These are phyloP conservation scores for Zasmidium angulare DNA, from an alignment of 2,329 filamentous ascomycete genomes.

Conservation along the genomic window DNA sequence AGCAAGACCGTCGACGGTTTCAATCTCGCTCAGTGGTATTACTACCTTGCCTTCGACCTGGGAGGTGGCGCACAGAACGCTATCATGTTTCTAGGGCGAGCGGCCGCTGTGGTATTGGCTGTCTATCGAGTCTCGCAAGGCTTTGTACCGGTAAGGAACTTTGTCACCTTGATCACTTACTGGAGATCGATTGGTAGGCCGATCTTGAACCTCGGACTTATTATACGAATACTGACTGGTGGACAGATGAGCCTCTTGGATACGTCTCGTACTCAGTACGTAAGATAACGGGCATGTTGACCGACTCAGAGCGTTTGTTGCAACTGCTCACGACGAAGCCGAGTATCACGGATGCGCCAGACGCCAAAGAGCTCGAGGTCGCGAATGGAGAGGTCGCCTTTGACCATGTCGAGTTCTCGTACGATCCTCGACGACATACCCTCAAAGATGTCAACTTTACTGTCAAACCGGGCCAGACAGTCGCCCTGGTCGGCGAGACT, in stretches of 20 bases:
- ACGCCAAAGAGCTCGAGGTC: slow-evolving; percentile 47
- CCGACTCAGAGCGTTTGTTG: slow-evolving; percentile 64
- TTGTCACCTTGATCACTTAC: slow-evolving; percentile 66
- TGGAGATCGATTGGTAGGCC: slow-evolving; percentile 57
- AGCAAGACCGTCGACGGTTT: slow-evolving; percentile 39
- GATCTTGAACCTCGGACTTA: too few species aligned
- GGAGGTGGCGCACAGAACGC: slow-evolving; percentile 46
- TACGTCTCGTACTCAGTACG: slow-evolving; percentile 52
- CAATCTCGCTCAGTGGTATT: slow-evolving; percentile 31
- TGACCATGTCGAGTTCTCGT: slow-evolving; percentile 56
- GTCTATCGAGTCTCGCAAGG: slow-evolving; percentile 54
- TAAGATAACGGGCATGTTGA: slow-evolving; percentile 53
- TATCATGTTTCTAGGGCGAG: slow-evolving; percentile 50
- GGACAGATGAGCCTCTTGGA: slow-evolving; percentile 51
- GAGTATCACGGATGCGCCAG: slow-evolving; percentile 51
- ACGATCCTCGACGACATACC: slow-evolving; percentile 54
- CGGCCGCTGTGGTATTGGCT: slow-evolving; percentile 53
- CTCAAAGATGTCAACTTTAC: slow-evolving; percentile 52
- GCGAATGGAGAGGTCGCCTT: slow-evolving; percentile 54
- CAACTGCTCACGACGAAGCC: slow-evolving; percentile 60
- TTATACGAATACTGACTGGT: too few species aligned
- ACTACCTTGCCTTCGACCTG: slow-evolving; percentile 32
- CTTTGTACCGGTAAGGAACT: slow-evolving; percentile 55
- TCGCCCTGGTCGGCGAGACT: slow-evolving; percentile 63
- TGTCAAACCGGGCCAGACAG: slow-evolving; percentile 53